These are phyloP conservation scores for Vigna unguiculata DNA, from an alignment of 306 rosid species.

Conservation along the genomic window DNA sequence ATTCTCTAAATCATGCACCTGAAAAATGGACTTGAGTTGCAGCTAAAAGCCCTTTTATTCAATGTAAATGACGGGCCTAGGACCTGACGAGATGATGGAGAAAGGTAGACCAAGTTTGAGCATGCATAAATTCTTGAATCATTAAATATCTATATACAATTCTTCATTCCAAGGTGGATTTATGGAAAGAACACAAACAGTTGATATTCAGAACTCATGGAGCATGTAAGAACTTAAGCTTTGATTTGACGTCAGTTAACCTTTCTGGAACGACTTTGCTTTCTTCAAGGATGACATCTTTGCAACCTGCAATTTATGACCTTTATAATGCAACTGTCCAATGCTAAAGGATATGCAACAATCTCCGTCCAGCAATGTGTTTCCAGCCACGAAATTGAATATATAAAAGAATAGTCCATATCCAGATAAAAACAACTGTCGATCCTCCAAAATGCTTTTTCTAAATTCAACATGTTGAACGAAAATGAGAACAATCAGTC, in stretches of 20 bases:
- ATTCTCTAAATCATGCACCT: neutral
- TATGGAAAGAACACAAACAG: neutral
- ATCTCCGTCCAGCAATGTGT: neutral
- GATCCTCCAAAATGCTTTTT: constrained; percentile 26
- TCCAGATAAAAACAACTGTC: constrained; percentile 7
- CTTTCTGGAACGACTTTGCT: neutral
- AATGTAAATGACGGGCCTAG: neutral
- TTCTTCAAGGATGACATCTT: constrained; percentile 8
- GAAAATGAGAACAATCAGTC: constrained; percentile 1
- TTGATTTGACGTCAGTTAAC: neutral
- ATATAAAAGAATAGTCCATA: constrained; percentile 7
- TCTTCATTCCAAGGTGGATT: neutral
- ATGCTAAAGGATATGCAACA: neutral
- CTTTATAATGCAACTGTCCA: neutral
- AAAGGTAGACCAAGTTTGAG: neutral
- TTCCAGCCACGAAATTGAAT: neutral
- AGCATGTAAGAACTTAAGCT: neutral
- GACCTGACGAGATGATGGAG: neutral
- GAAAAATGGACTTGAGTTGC: neutral
- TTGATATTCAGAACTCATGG: constrained; percentile 1
- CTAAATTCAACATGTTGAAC: constrained; percentile 10
- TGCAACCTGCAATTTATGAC: neutral
- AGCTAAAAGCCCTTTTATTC: too few species aligned
- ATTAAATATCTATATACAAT: neutral
- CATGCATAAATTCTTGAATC: neutral